Evolutionary conservation across 352 stramenopile genomes (phyloP).

Genomic region (Phytophthora boehmeriae): DNA sequence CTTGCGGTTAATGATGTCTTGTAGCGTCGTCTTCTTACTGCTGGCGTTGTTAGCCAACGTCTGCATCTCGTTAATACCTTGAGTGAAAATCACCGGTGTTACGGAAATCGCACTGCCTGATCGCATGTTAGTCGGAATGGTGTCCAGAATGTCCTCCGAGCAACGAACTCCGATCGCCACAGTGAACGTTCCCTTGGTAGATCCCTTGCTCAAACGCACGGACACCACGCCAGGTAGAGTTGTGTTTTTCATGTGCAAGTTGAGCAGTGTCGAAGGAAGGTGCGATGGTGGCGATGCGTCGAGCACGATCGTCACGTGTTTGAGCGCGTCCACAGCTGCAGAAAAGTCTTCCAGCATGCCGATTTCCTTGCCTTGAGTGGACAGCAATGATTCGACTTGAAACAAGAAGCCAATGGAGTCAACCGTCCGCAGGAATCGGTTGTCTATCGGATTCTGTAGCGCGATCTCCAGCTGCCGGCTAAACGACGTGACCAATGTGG

Average conservation of each 20-base stretch:
- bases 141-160: conserved; percentile 38
- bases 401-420: conserved; percentile 81
- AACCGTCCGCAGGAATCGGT: conserved; percentile 63
- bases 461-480: conserved; percentile 73
- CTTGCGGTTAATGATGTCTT: conserved; percentile 80
- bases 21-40: conserved; percentile 69
- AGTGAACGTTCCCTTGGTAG: conserved; percentile 49
- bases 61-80: conserved; percentile 87
- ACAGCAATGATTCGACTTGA: conserved; percentile 93
- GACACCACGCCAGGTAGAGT: conserved; percentile 77
- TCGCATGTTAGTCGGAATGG: conserved; percentile 55
- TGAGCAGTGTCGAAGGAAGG: conserved; percentile 70
- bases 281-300: conserved; percentile 66
- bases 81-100: conserved; percentile 71
- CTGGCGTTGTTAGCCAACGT: conserved; percentile 76
- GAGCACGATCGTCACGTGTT: conserved; percentile 69
- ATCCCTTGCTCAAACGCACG: conserved; percentile 63
- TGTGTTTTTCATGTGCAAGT: conserved; percentile 80
- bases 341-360: conserved; percentile 95
- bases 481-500: conserved; percentile 74
- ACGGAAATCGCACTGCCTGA: conserved; percentile 55
- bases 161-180: conserved; percentile 70
- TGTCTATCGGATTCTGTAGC: conserved; percentile 65
- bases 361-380: conserved; percentile 94
- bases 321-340: conserved; percentile 78